Evolutionary conservation across 108 stramenopile genomes (phyloP).

Genomic region (Fragilaria crotonensis): DNA sequence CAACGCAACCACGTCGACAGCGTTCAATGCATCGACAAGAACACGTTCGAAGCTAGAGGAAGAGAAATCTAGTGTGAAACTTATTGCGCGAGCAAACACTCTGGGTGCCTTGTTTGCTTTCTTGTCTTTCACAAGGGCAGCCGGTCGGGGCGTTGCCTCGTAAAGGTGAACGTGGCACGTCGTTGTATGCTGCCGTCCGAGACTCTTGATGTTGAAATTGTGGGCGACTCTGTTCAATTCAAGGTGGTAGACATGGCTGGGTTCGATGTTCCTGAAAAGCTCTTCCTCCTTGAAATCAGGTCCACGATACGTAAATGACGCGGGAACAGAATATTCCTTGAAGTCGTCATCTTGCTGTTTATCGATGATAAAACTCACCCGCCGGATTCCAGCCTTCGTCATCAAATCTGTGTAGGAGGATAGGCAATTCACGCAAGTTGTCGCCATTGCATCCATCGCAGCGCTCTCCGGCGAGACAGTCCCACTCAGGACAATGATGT

Average conservation of each 20-base stretch:
- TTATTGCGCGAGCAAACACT: constrained; percentile 79
- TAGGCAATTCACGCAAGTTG: constrained; percentile 40
- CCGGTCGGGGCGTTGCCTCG: constrained; percentile 73
- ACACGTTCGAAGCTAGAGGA: constrained; percentile 80
- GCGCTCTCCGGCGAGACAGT: constrained; percentile 33
- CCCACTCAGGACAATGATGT: constrained; percentile 63
- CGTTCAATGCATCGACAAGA: constrained; percentile 91
- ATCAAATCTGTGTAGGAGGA: constrained; percentile 33
- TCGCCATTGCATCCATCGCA: constrained; percentile 36
- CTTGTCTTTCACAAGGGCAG: constrained; percentile 71
- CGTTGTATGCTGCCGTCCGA: constrained; percentile 67
- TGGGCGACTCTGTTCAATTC: constrained; percentile 76
- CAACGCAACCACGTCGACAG: constrained; percentile 65
- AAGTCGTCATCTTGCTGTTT: constrained; percentile 19
- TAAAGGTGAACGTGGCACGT: constrained; percentile 92
- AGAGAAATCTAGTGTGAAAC: constrained; percentile 71
- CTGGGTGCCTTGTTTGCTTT: constrained; percentile 73
- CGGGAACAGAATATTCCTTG: constrained; percentile 52
- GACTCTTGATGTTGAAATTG: constrained; percentile 84
- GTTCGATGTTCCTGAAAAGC: constrained; percentile 91
- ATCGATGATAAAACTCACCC: constrained; percentile 73
- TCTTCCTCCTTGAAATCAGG: constrained; percentile 83
- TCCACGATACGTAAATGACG: constrained; percentile 90
- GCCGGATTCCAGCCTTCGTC: constrained; percentile 59
- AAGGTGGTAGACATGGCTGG: constrained; percentile 84